Evolutionary conservation across 176 grass and related monocot species (phyloP).

Genomic region (Echinochloa phyllopogon): DNA sequence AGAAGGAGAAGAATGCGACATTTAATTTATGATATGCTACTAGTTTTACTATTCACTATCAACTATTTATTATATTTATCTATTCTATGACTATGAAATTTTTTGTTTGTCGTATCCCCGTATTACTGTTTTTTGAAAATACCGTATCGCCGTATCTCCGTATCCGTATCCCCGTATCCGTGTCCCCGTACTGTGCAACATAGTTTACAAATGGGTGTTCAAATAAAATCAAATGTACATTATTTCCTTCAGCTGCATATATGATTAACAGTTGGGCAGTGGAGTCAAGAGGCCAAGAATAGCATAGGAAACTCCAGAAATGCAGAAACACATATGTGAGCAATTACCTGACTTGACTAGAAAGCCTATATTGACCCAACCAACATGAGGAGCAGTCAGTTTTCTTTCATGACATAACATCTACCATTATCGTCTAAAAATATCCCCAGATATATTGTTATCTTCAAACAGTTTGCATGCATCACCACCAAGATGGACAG

Average conservation of each 20-base stretch:
- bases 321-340: slow-evolving; percentile 1
- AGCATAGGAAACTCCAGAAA: slow-evolving; percentile 18
- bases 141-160: no score
- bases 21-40: no score
- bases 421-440: background rate
- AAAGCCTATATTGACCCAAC: background rate
- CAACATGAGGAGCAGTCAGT: background rate
- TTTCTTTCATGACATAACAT: background rate
- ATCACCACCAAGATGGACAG: slow-evolving; percentile 5
- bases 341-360: slow-evolving; percentile 24
- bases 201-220: background rate
- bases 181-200: no score
- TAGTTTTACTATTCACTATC: no score
- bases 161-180: no score
- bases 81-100: no score
- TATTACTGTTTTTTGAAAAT: no score
- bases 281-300: background rate
- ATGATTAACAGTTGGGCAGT: slow-evolving; percentile 35
- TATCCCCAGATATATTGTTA: background rate
- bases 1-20: no score
- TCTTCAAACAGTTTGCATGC: background rate
- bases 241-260: slow-evolving; percentile 33
- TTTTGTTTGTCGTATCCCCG: no score
- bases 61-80: no score
- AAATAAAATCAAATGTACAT: slow-evolving; percentile 25